Percentiles rank a stretch among this genome's conserved stretches.
phyloP scores from a whole-genome alignment of 2,329 filamentous ascomycete species.

The Fusarium illudens region DNA sequence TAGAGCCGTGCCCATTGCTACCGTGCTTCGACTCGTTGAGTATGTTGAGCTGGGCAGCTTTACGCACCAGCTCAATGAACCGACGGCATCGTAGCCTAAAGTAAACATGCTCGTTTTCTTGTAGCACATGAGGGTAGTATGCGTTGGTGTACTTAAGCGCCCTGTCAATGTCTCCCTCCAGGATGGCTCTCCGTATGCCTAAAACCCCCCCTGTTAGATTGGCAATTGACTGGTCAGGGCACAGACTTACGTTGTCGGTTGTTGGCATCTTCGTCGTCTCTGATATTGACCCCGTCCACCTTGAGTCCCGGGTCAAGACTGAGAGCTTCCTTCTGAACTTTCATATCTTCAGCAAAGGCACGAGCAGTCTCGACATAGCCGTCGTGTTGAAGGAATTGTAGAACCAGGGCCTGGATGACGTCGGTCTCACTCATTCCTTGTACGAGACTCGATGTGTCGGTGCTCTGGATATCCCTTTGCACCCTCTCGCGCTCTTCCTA shows the following conservation, averaged over 20 bases:
- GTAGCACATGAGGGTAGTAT: conserved; percentile 83
- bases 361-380: conserved; percentile 93
- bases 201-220: conserved; percentile 28
- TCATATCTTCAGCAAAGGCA: conserved; percentile 85
- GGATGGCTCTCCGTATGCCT: conserved; percentile 87
- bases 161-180: conserved; percentile 91
- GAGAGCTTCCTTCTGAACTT: conserved; percentile 75
- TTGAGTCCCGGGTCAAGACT: conserved; percentile 62
- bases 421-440: conserved; percentile 75
- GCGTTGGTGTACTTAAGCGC: conserved; percentile 82
- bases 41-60: conserved; percentile 70
- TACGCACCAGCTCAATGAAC: conserved; percentile 93
- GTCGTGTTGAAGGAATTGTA: conserved; percentile 93
- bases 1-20: conserved; percentile 51
- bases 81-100: conserved; percentile 90
- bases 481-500: conserved; percentile 70
- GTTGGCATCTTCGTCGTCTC: conserved; percentile 85
- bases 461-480: conserved; percentile 65
- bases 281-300: conserved; percentile 70
- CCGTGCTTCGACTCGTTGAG: conserved; percentile 54
- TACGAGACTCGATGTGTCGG: conserved; percentile 68
- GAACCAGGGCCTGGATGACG: conserved; percentile 80
- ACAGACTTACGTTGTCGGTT: conserved; percentile 78
- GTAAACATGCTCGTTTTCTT: conserved; percentile 82
- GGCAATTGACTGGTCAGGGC: not conserved